These are phyloP conservation scores for Fusarium sp. DNA, from an alignment of 2,329 filamentous ascomycete species.

Conservation along the genomic window DNA sequence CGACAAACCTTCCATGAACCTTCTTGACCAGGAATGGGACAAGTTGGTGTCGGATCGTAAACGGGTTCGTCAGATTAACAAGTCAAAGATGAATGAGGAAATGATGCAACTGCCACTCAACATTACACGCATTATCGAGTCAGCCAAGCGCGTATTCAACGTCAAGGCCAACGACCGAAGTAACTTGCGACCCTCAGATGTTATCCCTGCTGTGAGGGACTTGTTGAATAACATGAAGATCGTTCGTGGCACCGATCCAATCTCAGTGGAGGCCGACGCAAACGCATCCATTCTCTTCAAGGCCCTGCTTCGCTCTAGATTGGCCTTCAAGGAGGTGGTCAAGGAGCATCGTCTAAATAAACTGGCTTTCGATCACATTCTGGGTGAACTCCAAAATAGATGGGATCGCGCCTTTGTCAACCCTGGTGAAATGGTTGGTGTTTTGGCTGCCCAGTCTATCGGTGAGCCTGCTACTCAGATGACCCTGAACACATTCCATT, in stretches of 20 bases:
- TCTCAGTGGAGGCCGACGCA: conserved; percentile 87
- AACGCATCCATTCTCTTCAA: conserved; percentile 95
- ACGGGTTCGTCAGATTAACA: conserved; percentile 78
- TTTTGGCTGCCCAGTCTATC: conserved; percentile 96
- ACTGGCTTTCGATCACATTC: conserved; percentile 89
- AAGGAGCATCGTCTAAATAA: conserved; percentile 88
- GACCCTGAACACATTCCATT: conserved; percentile 99
- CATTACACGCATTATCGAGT: conserved; percentile 89
- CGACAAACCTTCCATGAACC: conserved; percentile 86
- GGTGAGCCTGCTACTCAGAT: conserved; percentile 99
- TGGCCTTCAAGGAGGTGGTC: conserved; percentile 94
- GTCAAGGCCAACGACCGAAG: conserved; percentile 88
- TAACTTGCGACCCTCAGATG: conserved; percentile 88
- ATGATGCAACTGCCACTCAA: conserved; percentile 94
- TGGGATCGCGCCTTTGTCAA: conserved; percentile 89
- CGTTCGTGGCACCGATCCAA: conserved; percentile 84
- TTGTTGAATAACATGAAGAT: conserved; percentile 84
- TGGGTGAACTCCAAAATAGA: conserved; percentile 90
- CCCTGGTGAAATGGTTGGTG: conserved; percentile 98
- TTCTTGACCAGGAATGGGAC: conserved; percentile 91
- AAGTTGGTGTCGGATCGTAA: conserved; percentile 79
- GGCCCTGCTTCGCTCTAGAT: conserved; percentile 85
- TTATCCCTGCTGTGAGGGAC: conserved; percentile 82
- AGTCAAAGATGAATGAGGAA: conserved; percentile 79
- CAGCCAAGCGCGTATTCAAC: conserved; percentile 89